Base-by-base conservation (phyloP, 2,329 filamentous ascomycete species). In the Pleoardoris graminearum region DNA sequence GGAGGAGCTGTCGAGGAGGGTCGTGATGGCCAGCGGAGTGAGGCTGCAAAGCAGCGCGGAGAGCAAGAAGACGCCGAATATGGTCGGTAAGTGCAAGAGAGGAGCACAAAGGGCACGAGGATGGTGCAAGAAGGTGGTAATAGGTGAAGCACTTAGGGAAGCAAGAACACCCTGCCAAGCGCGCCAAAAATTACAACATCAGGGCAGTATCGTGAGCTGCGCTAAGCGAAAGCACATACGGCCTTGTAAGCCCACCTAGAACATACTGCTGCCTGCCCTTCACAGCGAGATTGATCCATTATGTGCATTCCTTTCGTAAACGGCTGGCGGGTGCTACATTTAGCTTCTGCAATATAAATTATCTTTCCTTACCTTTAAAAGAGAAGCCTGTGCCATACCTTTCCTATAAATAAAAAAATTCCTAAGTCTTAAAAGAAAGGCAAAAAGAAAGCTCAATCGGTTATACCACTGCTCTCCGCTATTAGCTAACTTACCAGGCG, bases 381-480 rank as follows among this genome's bases (percentile, higher is more conserved):
- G n/a, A n/a, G n/a, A n/a, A n/a, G n/a, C n/a, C n/a, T n/a, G n/a
- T n/a, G n/a, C n/a, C n/a, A n/a, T n/a, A n/a, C n/a, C n/a, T n/a
- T n/a, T n/a, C n/a, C n/a, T n/a, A n/a, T n/a, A 22, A 25, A 38
- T 22, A 27, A 41, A 22, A 16, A 14, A 16, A n/a, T 4, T 21
- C 17, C 8, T 41, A 41, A 17, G 21, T 11, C n/a, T 21, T 5
- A 41, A 14, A 21, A 21, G 10, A 27, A 27, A 27, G 3, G 21
- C 25, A 47, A 38, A 47, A 47, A 47, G 32, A 37, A 37, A 10
- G 33, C 44, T 47, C 44, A 47, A 17, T 38, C 11, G 14, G 33
- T 47, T 21, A 17, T 37, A 17, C 41, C 29, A 11, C 44, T 47
- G n/a, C 33, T 27, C 8, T 47, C 23, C 33, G 33, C 16, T 21